Base-by-base conservation (phyloP, 805 yeast species). In the Sugiyamaella mastotermitis region DNA sequence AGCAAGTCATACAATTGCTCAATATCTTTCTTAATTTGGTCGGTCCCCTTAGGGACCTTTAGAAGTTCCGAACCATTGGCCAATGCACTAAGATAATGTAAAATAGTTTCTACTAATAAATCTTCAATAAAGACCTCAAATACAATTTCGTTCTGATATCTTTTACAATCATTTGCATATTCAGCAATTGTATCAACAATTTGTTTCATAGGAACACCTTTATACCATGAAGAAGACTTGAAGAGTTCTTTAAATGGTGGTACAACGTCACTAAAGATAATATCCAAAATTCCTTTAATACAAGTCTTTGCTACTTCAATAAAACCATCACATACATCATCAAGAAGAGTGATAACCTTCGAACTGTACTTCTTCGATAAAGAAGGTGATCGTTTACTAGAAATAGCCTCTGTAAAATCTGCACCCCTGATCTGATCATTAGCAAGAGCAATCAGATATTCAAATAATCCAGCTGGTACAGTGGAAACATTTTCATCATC, bases 351-450 rank as follows among this genome's bases (percentile, higher is more conserved):
- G 15, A 72, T 73, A 29, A 86, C 83, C 38, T 73, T 71, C 13
- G 69, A 69, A 38, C 71, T 68, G 59, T 83, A 82, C 40, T 68
- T 72, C 29, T 78, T 79, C 27, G 80, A 69, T 30, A 85, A 82
- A 52, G 76, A 66, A n/a, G 73, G 76, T 16, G 76, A 73, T 49
- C 80, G 71, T 42, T 80, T 71, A 34, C 74, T 75, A 4, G 81
- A 71, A 40, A 83, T 78, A 17, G 83, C 81, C 46, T 83, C 92
- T 2, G 80, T 64, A 46, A 74, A 74, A 49, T 76, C 80, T 2
- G 83, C 81, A 11, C 80, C 80, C 45, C 78, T 69, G 65, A 78
- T 74, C 59, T 83, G 94, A 49, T 88, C 92, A 59, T 86, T 86
- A 2, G 88, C 90, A 13, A 84, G 68, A 0, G 95, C 95, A 11